Conservation (phyloP, 352 stramenopile genomes). For the Thalassiosira mediterranea region DNA sequence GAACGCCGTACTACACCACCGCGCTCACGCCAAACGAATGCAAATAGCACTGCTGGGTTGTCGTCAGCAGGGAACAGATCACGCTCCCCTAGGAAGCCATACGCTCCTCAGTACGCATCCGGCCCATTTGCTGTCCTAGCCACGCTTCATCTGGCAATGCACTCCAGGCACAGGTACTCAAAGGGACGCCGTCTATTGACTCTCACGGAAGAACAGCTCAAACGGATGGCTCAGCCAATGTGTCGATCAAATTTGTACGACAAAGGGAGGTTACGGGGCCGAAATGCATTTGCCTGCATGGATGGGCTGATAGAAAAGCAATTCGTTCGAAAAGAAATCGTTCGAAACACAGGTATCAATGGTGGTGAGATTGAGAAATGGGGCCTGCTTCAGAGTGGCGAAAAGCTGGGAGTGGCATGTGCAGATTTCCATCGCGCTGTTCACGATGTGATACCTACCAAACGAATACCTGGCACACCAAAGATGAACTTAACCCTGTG, state of each 20-base stretch:
- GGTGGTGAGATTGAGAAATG: conserved; percentile 59
- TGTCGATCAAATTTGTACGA: conserved; percentile 70
- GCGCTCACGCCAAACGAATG: background rate
- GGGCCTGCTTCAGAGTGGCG: conserved; percentile 40
- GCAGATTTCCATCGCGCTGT: conserved; percentile 53
- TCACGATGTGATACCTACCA: conserved; percentile 21
- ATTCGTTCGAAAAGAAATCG: conserved; percentile 57
- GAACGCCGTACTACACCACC: conserved; percentile 6
- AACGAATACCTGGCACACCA: conserved; percentile 9
- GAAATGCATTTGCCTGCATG: conserved; percentile 69
- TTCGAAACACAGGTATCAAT: conserved; percentile 33
- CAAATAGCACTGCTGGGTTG: too few species aligned
- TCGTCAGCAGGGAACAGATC: too few species aligned
- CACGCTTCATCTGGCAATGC: conserved; percentile 50
- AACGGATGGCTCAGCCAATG: conserved; percentile 53
- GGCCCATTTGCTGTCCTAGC: conserved; percentile 59
- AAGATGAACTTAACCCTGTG: conserved; percentile 36
- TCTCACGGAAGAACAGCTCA: conserved; percentile 58
- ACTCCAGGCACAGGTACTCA: conserved; percentile 33
- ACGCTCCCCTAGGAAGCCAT: conserved; percentile 12
- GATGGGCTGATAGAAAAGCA: conserved; percentile 55
- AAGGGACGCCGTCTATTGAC: conserved; percentile 40
- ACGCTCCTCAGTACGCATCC: conserved; percentile 61
- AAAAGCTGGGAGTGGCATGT: conserved; percentile 46
- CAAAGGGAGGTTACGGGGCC: conserved; percentile 43